Evolutionary conservation across 352 stramenopile species (phyloP).

Genomic region (Thraustochytrium sp.): DNA sequence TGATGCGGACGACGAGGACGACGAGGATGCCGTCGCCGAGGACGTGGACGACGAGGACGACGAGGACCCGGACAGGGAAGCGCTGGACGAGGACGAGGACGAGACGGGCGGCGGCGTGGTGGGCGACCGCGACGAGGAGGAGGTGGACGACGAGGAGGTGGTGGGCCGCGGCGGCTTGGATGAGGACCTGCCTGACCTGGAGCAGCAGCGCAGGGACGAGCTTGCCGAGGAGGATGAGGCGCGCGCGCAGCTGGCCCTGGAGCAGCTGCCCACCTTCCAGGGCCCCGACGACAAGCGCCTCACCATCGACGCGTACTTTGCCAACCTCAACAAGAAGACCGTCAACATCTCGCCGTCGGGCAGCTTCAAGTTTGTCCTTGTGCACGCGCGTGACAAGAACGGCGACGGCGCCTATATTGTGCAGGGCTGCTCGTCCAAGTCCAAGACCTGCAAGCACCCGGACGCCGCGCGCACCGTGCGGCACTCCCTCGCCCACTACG

Average conservation of each 20-base stretch:
- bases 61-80: neutral
- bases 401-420: conserved; percentile 32
- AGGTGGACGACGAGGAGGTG: neutral
- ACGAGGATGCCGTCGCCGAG: neutral
- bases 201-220: neutral
- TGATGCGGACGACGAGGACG: neutral
- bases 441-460: conserved; percentile 31
- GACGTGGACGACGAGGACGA: conserved; percentile 15
- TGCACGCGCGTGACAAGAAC: conserved; percentile 40
- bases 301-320: conserved; percentile 40
- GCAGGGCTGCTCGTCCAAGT: conserved; percentile 29
- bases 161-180: neutral
- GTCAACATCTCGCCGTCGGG: conserved; percentile 35
- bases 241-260: neutral
- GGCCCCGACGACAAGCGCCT: neutral
- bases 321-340: conserved; percentile 27
- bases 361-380: conserved; percentile 42
- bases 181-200: neutral
- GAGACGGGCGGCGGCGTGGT: neutral
- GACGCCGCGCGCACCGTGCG: conserved; percentile 17
- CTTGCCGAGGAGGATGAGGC: neutral
- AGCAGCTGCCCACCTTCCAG: neutral
- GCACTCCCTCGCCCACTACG: neutral
- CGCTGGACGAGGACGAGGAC: neutral
- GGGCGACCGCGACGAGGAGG: neutral